phyloP scores from a whole-genome alignment of 2,329 filamentous ascomycete species.

The Arthrobotrys sinensis region DNA sequence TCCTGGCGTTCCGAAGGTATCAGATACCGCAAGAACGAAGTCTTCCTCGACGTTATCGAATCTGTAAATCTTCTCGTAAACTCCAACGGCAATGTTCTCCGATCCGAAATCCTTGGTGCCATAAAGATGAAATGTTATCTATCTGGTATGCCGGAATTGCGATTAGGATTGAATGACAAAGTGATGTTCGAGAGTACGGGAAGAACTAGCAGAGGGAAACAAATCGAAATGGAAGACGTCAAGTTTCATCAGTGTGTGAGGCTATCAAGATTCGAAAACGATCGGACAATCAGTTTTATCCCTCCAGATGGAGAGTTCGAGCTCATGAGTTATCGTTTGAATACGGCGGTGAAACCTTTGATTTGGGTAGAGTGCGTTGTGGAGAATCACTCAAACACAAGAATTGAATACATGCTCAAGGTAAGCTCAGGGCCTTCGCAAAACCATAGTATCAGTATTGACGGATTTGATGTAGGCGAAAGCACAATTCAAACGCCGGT shows the following conservation, averaged over 20 bases:
- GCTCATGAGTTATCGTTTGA: constrained; percentile 98
- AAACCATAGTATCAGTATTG: background rate
- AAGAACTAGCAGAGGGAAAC: constrained; percentile 91
- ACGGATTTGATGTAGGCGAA: constrained; percentile 73
- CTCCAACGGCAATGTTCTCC: constrained; percentile 91
- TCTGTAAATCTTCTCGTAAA: constrained; percentile 96
- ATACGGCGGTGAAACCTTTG: constrained; percentile 92
- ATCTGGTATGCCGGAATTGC: constrained; percentile 96
- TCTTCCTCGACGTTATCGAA: constrained; percentile 97
- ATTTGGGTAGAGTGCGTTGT: constrained; percentile 99
- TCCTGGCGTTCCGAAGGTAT: constrained; percentile 99
- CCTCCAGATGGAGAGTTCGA: constrained; percentile 98
- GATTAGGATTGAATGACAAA: constrained; percentile 96
- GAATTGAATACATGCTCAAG: constrained; percentile 99
- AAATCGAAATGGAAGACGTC: constrained; percentile 99
- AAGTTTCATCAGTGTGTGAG: constrained; percentile 99
- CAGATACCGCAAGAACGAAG: constrained; percentile 98
- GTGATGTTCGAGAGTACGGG: constrained; percentile 99
- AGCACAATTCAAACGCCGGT: constrained; percentile 97
- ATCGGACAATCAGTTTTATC: constrained; percentile 98
- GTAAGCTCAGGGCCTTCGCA: constrained; percentile 65
- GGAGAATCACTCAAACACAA: constrained; percentile 92
- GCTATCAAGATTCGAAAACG: constrained; percentile 96
- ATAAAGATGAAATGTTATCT: constrained; percentile 99
- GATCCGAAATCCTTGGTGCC: constrained; percentile 95